Conservation (phyloP, 2,329 filamentous ascomycete genomes). For the Periconia macrospinosa region DNA sequence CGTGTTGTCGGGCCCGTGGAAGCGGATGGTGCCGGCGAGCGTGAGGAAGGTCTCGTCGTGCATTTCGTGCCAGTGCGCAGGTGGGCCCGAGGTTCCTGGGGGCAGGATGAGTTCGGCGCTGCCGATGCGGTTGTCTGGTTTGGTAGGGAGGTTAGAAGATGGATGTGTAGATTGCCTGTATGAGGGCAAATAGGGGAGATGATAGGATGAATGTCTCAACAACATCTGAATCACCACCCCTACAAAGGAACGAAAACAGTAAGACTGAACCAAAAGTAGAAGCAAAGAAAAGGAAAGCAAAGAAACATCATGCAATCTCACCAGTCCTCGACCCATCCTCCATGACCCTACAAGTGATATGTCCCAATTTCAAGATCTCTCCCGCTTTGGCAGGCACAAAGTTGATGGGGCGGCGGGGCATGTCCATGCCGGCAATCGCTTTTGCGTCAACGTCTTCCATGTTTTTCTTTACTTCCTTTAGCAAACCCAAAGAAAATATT, state of each 20-base stretch:
- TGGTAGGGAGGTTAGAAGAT: neutral
- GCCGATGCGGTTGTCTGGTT: slow-evolving; percentile 52
- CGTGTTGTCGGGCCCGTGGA: slow-evolving; percentile 51
- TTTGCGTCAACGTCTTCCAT: slow-evolving; percentile 41
- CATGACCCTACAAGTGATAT: slow-evolving; percentile 54
- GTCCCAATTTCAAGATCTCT: slow-evolving; percentile 54
- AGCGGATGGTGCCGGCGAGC: slow-evolving; percentile 55
- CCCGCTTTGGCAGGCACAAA: slow-evolving; percentile 53
- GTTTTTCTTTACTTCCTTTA: slow-evolving; percentile 8
- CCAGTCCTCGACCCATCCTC: slow-evolving; percentile 56
- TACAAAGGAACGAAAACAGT: no score
- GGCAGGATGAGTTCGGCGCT: slow-evolving; percentile 54
- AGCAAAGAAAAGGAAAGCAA: neutral
- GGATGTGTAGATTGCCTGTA: neutral
- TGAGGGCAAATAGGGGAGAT: neutral
- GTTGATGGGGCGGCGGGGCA: slow-evolving; percentile 50
- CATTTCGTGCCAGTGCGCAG: slow-evolving; percentile 60
- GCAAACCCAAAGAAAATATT: no score
- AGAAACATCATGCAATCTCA: slow-evolving; percentile 15
- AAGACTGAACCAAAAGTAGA: no score
- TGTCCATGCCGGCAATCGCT: slow-evolving; percentile 37
- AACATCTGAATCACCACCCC: no score
- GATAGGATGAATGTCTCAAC: neutral
- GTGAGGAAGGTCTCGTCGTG: slow-evolving; percentile 60
- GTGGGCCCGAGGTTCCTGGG: slow-evolving; percentile 50